Percentiles rank a stretch among this genome's conserved stretches.
These are phyloP conservation scores for Lipomyces yamadae DNA, from an alignment of 805 yeast genomes.

Conservation along the genomic window DNA sequence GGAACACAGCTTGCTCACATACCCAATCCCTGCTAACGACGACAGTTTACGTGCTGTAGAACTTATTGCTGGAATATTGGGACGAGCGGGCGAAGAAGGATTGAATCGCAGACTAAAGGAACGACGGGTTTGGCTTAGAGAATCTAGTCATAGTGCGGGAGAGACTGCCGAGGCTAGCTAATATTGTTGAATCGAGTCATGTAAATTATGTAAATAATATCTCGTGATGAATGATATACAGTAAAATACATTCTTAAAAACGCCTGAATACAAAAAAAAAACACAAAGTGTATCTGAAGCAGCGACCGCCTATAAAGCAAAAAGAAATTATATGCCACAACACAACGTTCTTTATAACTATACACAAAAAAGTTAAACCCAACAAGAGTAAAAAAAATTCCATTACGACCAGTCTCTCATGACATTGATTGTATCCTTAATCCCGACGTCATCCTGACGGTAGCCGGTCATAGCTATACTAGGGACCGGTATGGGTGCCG, in stretches of 20 bases:
- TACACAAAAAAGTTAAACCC: background rate
- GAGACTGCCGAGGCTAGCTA: background rate
- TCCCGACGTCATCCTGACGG: background rate
- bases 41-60: conserved; percentile 83
- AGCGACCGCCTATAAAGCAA: background rate
- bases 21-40: conserved; percentile 96
- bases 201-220: conserved; percentile 4
- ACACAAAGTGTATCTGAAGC: background rate
- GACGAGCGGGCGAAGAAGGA: conserved; percentile 85
- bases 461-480: background rate
- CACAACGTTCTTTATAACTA: background rate
- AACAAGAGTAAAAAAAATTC: background rate
- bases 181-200: background rate
- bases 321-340: background rate
- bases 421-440: conserved; percentile 1
- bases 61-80: conserved; percentile 78
- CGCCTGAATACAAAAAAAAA: background rate
- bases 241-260: background rate
- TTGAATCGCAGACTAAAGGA: conserved; percentile 5
- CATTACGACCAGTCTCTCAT: background rate
- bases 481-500: background rate
- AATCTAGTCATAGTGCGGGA: background rate
- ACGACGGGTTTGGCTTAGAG: conserved; percentile 5
- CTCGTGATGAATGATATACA: background rate
- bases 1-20: conserved; percentile 86